These are phyloP conservation scores for Exophiala alcalophila DNA, from an alignment of 2,329 filamentous ascomycete species.

Conservation along the genomic window DNA sequence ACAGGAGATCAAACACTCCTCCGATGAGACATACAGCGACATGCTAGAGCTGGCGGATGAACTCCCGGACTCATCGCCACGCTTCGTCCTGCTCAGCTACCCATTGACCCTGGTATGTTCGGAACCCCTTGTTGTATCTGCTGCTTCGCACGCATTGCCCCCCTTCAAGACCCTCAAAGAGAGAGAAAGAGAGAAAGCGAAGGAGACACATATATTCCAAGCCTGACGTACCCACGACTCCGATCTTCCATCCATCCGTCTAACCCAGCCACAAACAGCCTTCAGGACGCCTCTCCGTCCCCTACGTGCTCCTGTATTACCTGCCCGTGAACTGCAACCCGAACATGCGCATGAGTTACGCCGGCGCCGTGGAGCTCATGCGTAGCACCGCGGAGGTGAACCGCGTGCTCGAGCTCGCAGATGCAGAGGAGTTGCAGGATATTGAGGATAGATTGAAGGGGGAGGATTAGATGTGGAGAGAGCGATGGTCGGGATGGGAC, in stretches of 20 bases:
- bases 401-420: conserved; percentile 79
- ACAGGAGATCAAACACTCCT: conserved; percentile 82
- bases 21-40: conserved; percentile 76
- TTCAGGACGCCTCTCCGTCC: conserved; percentile 79
- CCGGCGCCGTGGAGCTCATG: conserved; percentile 93
- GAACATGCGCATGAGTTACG: conserved; percentile 88
- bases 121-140: conserved; percentile 11
- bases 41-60: conserved; percentile 81
- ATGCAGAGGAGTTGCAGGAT: conserved; percentile 75
- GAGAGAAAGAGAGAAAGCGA: no score
- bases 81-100: conserved; percentile 87
- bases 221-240: not conserved
- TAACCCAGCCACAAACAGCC: conserved; percentile 48
- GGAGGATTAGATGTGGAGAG: no score
- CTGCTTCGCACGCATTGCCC: not conserved
- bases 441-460: conserved; percentile 65
- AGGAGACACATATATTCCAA: not conserved
- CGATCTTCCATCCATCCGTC: not conserved
- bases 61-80: conserved; percentile 84
- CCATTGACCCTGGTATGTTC: conserved; percentile 75
- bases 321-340: conserved; percentile 87
- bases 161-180: no score
- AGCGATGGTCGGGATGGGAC: no score
- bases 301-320: conserved; percentile 94
- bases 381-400: conserved; percentile 89